phyloP scores from a whole-genome alignment of 495 filamentous ascomycete genomes.

The Aspergillus nanangensis region DNA sequence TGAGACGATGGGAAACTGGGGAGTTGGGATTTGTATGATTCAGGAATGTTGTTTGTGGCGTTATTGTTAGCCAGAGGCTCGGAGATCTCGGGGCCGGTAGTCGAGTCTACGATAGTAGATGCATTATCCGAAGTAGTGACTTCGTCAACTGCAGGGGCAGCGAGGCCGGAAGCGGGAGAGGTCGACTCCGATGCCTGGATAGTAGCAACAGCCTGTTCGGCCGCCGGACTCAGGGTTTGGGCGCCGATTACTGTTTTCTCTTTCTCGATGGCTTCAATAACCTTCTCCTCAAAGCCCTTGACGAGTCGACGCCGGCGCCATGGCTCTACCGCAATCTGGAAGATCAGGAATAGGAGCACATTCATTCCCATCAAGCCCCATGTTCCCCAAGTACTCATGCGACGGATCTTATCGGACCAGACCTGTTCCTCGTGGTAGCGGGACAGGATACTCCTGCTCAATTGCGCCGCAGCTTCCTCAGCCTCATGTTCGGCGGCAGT shows the following conservation, averaged over 20 bases:
- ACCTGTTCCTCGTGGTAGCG: slow-evolving; percentile 99
- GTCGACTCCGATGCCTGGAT: not conserved
- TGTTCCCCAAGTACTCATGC: slow-evolving; percentile 96
- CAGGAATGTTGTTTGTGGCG: no score
- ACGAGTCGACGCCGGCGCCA: slow-evolving; percentile 81
- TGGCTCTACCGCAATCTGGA: slow-evolving; percentile 92
- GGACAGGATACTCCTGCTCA: slow-evolving; percentile 75
- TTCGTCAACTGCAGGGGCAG: not conserved
- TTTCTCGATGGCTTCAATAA: slow-evolving; percentile 76
- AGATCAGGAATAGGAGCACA: slow-evolving; percentile 78
- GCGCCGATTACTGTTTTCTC: slow-evolving; percentile 44
- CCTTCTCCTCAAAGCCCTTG: slow-evolving; percentile 70
- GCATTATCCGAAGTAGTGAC: slow-evolving; percentile 7
- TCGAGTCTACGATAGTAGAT: not conserved
- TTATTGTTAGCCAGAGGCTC: no score
- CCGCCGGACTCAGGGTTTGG: slow-evolving; percentile 7
- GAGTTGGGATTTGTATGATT: slow-evolving; percentile 22
- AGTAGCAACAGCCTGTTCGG: not conserved
- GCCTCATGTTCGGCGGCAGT: slow-evolving; percentile 70
- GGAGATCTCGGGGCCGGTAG: slow-evolving; percentile 1
- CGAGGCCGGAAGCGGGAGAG: not conserved
- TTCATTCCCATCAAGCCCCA: slow-evolving; percentile 98
- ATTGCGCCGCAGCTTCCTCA: slow-evolving; percentile 65
- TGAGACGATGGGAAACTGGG: slow-evolving; percentile 16
- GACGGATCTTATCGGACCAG: slow-evolving; percentile 94